A percentile compares a stretch with the other conserved stretches of the same genome.
phyloP scores from a whole-genome alignment of 768 basidiomycete genomes.

The Russula sp. region DNA sequence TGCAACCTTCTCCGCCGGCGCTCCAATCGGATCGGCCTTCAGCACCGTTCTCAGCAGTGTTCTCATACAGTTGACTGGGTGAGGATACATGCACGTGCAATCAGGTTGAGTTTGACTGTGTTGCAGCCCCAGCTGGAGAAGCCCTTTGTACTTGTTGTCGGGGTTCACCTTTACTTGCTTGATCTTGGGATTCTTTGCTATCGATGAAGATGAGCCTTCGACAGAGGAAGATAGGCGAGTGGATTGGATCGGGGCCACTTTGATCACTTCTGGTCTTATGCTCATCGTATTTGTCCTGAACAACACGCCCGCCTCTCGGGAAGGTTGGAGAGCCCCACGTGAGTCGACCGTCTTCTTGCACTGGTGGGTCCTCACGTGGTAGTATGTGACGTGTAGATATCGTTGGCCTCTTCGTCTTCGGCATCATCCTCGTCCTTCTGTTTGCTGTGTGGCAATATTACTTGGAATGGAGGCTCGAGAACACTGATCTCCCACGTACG shows the following conservation, averaged over 20 bases:
- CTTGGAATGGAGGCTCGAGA: conserved; percentile 38
- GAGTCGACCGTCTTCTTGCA: conserved; percentile 21
- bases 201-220: conserved; percentile 48
- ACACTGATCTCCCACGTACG: conserved; percentile 12
- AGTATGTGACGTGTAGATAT: conserved; percentile 47
- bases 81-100: background rate
- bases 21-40: conserved; percentile 69
- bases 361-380: background rate
- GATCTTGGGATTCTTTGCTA: conserved; percentile 46
- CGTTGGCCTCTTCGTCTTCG: conserved; percentile 57
- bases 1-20: conserved; percentile 77
- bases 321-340: conserved; percentile 58
- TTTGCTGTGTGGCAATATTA: conserved; percentile 65
- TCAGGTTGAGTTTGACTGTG: background rate
- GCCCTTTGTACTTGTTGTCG: conserved; percentile 51
- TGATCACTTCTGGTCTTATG: conserved; percentile 59
- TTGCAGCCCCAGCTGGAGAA: conserved; percentile 50
- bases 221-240: conserved; percentile 37
- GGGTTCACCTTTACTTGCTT: conserved; percentile 49
- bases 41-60: conserved; percentile 68
- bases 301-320: conserved; percentile 50
- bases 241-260: conserved; percentile 70
- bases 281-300: conserved; percentile 69
- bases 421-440: conserved; percentile 43
- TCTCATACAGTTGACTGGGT: conserved; percentile 36